phyloP scores from a whole-genome alignment of 2,329 filamentous ascomycete genomes.

The Ascochyta koolunga region DNA sequence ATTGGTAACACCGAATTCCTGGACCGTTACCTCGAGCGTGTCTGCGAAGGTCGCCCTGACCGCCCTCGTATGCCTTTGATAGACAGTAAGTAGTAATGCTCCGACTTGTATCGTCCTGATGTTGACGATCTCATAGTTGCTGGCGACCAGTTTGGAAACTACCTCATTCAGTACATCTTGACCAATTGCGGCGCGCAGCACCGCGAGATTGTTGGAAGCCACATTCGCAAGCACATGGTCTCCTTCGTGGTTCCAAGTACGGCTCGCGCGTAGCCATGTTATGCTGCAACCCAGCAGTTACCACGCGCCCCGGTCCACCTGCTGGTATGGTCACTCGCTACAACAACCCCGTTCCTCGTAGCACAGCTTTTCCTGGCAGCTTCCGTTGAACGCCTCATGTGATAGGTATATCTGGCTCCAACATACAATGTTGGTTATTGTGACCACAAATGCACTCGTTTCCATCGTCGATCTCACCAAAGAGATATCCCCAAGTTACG shows the following conservation, averaged over 20 bases:
- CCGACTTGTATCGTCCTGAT: not conserved
- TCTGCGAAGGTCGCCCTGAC: slow-evolving; percentile 88
- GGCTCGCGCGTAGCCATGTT: slow-evolving; percentile 98
- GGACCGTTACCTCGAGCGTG: slow-evolving; percentile 87
- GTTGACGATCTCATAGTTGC: slow-evolving; percentile 63
- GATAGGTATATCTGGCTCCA: slow-evolving; percentile 22
- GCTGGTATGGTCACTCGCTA: slow-evolving; percentile 60
- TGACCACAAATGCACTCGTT: slow-evolving; percentile 35
- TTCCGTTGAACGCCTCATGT: slow-evolving; percentile 33
- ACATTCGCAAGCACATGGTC: slow-evolving; percentile 99
- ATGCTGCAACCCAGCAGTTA: slow-evolving; percentile 90
- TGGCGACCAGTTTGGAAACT: slow-evolving; percentile 98
- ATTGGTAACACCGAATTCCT: slow-evolving; percentile 92
- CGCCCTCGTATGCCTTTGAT: slow-evolving; percentile 96
- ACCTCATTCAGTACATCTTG: slow-evolving; percentile 95
- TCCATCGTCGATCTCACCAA: slow-evolving; percentile 36
- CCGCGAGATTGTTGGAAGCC: slow-evolving; percentile 87
- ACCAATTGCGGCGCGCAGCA: slow-evolving; percentile 87
- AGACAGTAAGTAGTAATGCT: slow-evolving; percentile 67
- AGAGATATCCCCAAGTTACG: slow-evolving; percentile 42
- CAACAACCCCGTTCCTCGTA: slow-evolving; percentile 35
- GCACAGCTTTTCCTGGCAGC: slow-evolving; percentile 29
- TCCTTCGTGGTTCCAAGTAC: slow-evolving; percentile 98
- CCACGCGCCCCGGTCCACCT: slow-evolving; percentile 86
- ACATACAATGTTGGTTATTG: slow-evolving; percentile 39